Evolutionary conservation across 2,329 filamentous ascomycete species (phyloP).

Genomic region (Sclerotinia spermophila): DNA sequence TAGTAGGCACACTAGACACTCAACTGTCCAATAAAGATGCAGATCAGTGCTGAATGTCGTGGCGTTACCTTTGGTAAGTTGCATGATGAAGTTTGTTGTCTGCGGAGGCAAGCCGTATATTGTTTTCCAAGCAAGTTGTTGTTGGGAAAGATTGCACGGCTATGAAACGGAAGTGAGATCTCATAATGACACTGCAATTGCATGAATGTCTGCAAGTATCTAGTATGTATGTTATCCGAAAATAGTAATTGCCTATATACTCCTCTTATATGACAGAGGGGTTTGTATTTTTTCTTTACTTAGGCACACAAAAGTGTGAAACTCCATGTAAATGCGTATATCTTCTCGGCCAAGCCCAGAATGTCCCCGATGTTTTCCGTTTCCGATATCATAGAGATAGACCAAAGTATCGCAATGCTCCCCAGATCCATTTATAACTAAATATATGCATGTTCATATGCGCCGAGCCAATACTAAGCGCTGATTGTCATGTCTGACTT

Average conservation of each 20-base stretch:
- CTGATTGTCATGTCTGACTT: constrained; percentile 7
- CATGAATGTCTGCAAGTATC: background rate
- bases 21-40: background rate
- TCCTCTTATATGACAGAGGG: background rate
- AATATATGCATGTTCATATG: background rate
- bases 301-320: background rate
- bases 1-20: background rate
- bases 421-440: background rate
- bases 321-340: constrained; percentile 15
- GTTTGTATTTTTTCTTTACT: background rate
- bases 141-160: background rate
- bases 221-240: background rate
- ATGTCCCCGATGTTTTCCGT: constrained; percentile 1
- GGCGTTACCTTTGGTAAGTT: background rate
- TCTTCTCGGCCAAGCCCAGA: background rate
- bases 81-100: background rate
- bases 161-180: background rate
- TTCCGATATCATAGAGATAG: background rate
- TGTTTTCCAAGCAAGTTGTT: background rate
- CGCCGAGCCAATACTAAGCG: background rate
- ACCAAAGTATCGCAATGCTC: constrained; percentile 4
- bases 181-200: background rate
- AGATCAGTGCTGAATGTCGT: background rate
- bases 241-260: background rate
- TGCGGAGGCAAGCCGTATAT: background rate